phyloP scores from a whole-genome alignment of 495 filamentous ascomycete species.

The Penicillium tannophilum region DNA sequence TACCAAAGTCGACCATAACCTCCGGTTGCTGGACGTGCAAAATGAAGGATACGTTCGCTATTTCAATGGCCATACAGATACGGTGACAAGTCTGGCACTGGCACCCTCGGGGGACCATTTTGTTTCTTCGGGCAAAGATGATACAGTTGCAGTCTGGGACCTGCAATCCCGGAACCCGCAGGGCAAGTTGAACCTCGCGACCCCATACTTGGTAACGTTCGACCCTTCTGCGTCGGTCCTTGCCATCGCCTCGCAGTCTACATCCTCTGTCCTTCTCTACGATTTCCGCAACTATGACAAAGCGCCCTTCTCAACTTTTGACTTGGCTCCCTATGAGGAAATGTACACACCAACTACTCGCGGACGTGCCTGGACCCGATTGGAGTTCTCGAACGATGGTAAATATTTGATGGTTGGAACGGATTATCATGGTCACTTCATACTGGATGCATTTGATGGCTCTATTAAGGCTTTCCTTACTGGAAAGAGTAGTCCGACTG shows the following conservation, averaged over 20 bases:
- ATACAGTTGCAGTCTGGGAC: conserved; percentile 88
- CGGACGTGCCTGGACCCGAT: conserved; percentile 71
- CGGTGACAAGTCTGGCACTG: conserved; percentile 75
- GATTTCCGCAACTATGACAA: conserved; percentile 93
- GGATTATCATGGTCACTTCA: conserved; percentile 75
- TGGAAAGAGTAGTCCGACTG: conserved; percentile 45
- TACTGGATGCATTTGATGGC: conserved; percentile 89
- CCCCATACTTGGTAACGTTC: conserved; percentile 80
- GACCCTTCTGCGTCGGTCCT: conserved; percentile 89
- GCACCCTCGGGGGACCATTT: conserved; percentile 76
- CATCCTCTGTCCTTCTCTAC: conserved; percentile 80
- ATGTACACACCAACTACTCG: conserved; percentile 52
- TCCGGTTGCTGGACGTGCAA: conserved; percentile 90
- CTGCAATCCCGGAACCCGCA: conserved; percentile 69
- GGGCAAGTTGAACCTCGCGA: conserved; percentile 73
- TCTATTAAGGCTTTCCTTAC: conserved; percentile 65
- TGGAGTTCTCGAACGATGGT: conserved; percentile 95
- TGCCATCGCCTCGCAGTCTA: conserved; percentile 80
- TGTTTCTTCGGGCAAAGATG: conserved; percentile 85
- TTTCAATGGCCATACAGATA: conserved; percentile 81
- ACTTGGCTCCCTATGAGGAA: conserved; percentile 64
- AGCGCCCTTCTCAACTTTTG: conserved; percentile 82
- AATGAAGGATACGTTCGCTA: conserved; percentile 95
- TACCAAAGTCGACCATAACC: conserved; percentile 79
- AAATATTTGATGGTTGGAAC: conserved; percentile 83